Percentiles rank a stretch among this genome's conserved stretches.
Conservation (phyloP, 1,139 yeast genomes). For the Debaryomyces sp. region DNA sequence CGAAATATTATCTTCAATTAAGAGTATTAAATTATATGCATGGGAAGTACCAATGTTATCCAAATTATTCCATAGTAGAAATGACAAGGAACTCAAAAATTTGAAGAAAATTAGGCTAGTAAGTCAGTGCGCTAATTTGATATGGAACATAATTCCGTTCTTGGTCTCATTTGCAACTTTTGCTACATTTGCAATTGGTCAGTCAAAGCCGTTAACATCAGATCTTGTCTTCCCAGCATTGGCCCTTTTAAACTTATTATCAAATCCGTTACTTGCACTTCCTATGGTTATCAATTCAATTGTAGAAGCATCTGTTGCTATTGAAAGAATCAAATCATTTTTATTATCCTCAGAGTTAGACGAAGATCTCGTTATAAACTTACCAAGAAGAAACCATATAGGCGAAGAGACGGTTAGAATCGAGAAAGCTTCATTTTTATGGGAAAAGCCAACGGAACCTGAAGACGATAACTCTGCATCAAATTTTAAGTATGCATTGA, state of each 20-base stretch:
- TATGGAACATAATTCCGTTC: slow-evolving; percentile 6
- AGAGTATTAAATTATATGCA: slow-evolving; percentile 42
- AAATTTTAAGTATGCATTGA: slow-evolving; percentile 41
- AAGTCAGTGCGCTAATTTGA: slow-evolving; percentile 6
- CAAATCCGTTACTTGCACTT: slow-evolving; percentile 37
- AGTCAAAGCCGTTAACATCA: slow-evolving; percentile 32
- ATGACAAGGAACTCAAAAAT: slow-evolving; percentile 35
- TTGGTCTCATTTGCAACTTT: slow-evolving; percentile 35
- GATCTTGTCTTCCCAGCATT: slow-evolving; percentile 43
- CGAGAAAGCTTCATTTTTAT: slow-evolving; percentile 25
- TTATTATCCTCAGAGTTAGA: slow-evolving; percentile 38
- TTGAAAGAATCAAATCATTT: slow-evolving; percentile 34
- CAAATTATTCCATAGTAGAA: slow-evolving; percentile 37
- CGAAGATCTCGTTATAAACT: slow-evolving; percentile 17
- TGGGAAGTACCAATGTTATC: slow-evolving; percentile 46
- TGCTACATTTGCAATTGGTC: slow-evolving; percentile 22
- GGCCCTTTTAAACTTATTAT: slow-evolving; percentile 36
- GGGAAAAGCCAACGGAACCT: slow-evolving; percentile 16
- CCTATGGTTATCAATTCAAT: slow-evolving; percentile 33
- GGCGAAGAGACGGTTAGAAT: slow-evolving; percentile 20
- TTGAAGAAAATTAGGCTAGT: slow-evolving; percentile 33
- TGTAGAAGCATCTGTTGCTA: slow-evolving; percentile 36
- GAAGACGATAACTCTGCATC: slow-evolving; percentile 9
- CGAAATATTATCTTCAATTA: slow-evolving; percentile 43
- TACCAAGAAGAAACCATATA: slow-evolving; percentile 13